Evolutionary conservation across 1,284 basidiomycete species (phyloP).

Genomic region (Rugosomyces carneus): DNA sequence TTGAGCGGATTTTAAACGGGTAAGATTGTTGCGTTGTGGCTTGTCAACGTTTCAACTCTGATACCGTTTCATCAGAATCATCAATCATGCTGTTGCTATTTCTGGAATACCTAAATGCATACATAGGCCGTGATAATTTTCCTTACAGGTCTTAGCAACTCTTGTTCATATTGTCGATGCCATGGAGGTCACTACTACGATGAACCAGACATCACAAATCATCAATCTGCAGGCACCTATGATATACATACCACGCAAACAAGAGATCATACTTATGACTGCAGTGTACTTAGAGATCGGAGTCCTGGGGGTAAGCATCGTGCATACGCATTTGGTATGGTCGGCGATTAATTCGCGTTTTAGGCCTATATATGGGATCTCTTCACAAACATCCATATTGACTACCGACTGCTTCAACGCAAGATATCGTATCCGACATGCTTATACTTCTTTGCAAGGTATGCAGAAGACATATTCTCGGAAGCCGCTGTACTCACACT

Average conservation of each 20-base stretch:
- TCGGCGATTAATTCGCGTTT: not conserved
- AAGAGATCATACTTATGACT: slow-evolving; percentile 15
- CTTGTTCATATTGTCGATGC: too few relatives aligned
- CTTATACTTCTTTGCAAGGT: slow-evolving; percentile 25
- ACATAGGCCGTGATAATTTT: too few relatives aligned
- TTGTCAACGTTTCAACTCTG: too few relatives aligned
- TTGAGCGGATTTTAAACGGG: too few relatives aligned
- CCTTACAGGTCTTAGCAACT: too few relatives aligned
- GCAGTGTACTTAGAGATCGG: slow-evolving; percentile 15
- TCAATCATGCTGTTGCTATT: too few relatives aligned
- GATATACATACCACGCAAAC: slow-evolving; percentile 15
- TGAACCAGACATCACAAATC: not conserved
- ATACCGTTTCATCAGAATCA: too few relatives aligned
- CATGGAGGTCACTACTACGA: too few relatives aligned
- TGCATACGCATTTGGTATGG: not conserved
- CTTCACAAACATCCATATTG: slow-evolving; percentile 17
- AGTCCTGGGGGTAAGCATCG: slow-evolving; percentile 1
- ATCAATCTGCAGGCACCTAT: slow-evolving; percentile 17
- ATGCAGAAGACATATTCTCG: not conserved
- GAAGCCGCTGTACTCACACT: not conserved
- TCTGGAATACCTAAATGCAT: too few relatives aligned
- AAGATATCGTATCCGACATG: slow-evolving; percentile 16
- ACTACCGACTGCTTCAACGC: slow-evolving; percentile 18
- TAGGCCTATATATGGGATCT: slow-evolving; percentile 27
- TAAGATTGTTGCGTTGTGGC: too few relatives aligned